Base-by-base conservation (phyloP, 768 basidiomycete genomes). In the Tubosaeta sp. region DNA sequence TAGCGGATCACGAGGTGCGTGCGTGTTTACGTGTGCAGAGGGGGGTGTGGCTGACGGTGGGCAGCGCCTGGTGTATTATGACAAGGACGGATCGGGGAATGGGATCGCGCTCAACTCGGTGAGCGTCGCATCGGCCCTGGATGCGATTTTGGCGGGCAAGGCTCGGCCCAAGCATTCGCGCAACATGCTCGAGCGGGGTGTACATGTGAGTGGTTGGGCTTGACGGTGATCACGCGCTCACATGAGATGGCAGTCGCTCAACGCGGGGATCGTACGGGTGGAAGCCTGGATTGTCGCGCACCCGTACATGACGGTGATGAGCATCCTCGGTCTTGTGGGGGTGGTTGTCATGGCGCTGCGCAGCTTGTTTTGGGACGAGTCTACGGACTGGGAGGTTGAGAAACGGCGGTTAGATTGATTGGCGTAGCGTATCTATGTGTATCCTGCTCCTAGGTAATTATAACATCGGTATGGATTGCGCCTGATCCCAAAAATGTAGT, bases 21-120 rank as follows among this genome's bases (percentile, higher is more conserved):
- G 29, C 29, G 29, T 9, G 29, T n/a, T n/a, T n/a, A n/a, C 29
- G 29, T 29, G 29, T 29, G 29, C 29, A 1, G 29, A 29, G 29
- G 4, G 29, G 6, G 6, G 29, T 29, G 29, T 5, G 9, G 29
- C 29, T 29, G 29, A 29, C 29, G 29, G 29, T 3, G 13, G 12
- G 33, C 34, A 93, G 91, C 74, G 73, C 33, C 67, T 91, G 50
- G 63, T 91, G 33, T 97, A 95, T 63, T 94, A 87, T 60, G 82
- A 93, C 60, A 67, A 68, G 17, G 91, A 91, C 53, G 71, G 75
- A 14, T 64, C 73, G 2, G 82, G 84, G 1, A 70, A 72, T 16
- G 69, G 68, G 9, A 78, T 95, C 59, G 64, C 75, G 46, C 71
- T 95, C 29, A 79, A 82, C 7, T 69, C 72, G 0, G 58, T 70